phyloP scores from a whole-genome alignment of 148 eudicot species.

The Spergularia bocconei region DNA sequence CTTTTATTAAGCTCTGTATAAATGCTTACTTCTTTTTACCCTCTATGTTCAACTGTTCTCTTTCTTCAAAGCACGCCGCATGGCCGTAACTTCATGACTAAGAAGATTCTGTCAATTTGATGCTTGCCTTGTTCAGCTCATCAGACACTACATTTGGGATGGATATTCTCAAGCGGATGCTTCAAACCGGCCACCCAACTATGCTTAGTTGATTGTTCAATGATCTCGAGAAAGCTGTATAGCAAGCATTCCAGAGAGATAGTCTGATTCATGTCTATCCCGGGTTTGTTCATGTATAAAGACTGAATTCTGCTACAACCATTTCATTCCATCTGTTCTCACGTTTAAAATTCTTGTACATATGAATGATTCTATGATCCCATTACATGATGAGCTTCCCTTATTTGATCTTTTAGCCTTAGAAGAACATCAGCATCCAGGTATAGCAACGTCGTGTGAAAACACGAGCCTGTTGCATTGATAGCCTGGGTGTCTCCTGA shows the following conservation, averaged over 20 bases:
- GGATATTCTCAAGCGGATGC: constrained; percentile 99
- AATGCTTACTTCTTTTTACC: background rate
- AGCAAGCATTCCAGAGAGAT: background rate
- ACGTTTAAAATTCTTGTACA: background rate
- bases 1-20: background rate
- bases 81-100: background rate
- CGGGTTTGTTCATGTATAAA: background rate
- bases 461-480: too few relatives aligned
- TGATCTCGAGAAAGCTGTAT: background rate
- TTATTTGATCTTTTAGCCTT: background rate
- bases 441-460: too few relatives aligned
- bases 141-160: constrained; percentile 95
- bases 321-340: background rate
- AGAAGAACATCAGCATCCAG: background rate
- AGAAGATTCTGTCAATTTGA: background rate
- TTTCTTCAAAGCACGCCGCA: background rate
- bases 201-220: constrained; percentile 75
- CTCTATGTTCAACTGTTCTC: background rate
- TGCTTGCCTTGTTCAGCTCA: constrained; percentile 51
- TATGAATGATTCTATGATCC: background rate
- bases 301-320: background rate
- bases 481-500: too few relatives aligned
- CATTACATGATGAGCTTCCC: background rate
- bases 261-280: background rate
- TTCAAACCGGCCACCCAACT: constrained; percentile 97